A percentile compares a stretch with the other conserved stretches of the same genome.
Conservation (phyloP, 2,329 filamentous ascomycete genomes). For the Fusarium nanum region DNA sequence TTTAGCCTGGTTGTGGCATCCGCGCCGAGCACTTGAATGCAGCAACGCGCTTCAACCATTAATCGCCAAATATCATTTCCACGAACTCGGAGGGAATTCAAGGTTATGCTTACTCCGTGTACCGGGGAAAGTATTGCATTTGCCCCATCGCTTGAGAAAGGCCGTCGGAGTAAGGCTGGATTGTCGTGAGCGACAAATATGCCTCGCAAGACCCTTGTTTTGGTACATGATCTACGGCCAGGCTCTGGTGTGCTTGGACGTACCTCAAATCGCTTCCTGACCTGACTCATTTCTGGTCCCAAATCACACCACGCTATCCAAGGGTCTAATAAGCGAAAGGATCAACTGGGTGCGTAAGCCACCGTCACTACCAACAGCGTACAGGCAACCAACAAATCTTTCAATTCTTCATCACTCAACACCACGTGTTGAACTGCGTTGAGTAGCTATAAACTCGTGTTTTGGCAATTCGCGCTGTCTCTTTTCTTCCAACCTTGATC, state of each 20-base stretch:
- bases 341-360: constrained; percentile 8
- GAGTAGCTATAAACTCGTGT: not conserved
- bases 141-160: not conserved
- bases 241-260: not conserved
- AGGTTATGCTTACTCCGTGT: not conserved
- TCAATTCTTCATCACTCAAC: not conserved
- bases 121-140: not conserved
- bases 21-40: too few species aligned
- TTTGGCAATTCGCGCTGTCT: not conserved
- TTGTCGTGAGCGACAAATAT: not conserved
- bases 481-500: not conserved
- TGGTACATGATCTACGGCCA: not conserved
- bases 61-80: not conserved
- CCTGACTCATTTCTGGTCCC: not conserved
- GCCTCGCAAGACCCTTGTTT: not conserved
- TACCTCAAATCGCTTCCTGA: not conserved
- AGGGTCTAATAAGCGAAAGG: constrained; percentile 5
- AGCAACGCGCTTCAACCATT: not conserved
- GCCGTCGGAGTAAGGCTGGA: not conserved
- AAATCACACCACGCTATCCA: not conserved
- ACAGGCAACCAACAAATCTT: not conserved
- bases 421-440: not conserved
- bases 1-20: too few species aligned
- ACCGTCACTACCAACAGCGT: not conserved
- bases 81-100: not conserved